Evolutionary conservation across 306 rosid species (phyloP).

Genomic region (Vigna reflexopilosa): DNA sequence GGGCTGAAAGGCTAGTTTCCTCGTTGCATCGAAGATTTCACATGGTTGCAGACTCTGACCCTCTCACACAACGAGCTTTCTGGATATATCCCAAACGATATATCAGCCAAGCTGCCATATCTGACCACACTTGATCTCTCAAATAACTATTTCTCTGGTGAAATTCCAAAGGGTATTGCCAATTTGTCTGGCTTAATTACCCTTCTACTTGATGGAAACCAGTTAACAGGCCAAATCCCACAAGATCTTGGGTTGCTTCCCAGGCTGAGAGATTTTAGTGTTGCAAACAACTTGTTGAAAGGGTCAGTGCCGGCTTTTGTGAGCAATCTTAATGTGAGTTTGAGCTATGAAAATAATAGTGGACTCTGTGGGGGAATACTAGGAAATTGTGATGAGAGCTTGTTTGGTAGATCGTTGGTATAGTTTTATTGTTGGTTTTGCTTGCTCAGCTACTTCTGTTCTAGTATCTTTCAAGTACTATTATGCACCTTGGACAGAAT

Average conservation of each 20-base stretch:
- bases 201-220: slow-evolving; percentile 45
- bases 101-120: not conserved
- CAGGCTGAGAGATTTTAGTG: slow-evolving; percentile 2
- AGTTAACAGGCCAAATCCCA: slow-evolving; percentile 47
- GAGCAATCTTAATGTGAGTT: not conserved
- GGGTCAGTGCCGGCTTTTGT: slow-evolving; percentile 44
- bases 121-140: slow-evolving; percentile 47
- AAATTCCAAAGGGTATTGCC: slow-evolving; percentile 44
- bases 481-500: slow-evolving; percentile 15
- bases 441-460: slow-evolving; percentile 30
- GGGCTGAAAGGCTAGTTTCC: slow-evolving; percentile 50
- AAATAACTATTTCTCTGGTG: slow-evolving; percentile 41
- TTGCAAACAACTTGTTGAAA: slow-evolving; percentile 41
- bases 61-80: slow-evolving; percentile 40
- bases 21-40: slow-evolving; percentile 24
- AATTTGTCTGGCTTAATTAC: slow-evolving; percentile 25
- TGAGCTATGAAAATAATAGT: slow-evolving; percentile 44
- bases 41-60: slow-evolving; percentile 13
- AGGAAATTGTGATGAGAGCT: slow-evolving; percentile 29
- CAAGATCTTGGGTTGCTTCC: slow-evolving; percentile 40
- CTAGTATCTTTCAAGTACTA: slow-evolving; percentile 3
- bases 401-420: slow-evolving; percentile 31
- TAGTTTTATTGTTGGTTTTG: slow-evolving; percentile 45
- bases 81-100: slow-evolving; percentile 45
- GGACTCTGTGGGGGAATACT: slow-evolving; percentile 46